Base-by-base conservation (phyloP, 331 rosid species). In the Arachis monticola region DNA sequence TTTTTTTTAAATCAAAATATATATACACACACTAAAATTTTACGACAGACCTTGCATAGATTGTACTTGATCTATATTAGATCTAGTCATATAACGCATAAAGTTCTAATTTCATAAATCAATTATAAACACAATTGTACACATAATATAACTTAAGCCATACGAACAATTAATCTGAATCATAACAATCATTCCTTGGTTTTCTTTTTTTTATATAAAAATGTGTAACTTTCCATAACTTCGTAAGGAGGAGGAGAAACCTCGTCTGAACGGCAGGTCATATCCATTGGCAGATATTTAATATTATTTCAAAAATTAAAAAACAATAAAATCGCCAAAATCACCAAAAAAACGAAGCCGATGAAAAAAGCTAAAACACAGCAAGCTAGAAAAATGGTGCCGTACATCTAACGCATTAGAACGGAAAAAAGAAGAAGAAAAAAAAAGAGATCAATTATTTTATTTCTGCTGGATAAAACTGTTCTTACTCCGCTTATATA, bases 251-350 rank as follows among this genome's bases (percentile, higher is more conserved):
- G 67, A 68, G 45, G 27, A 10, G 10, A 60, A 27, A n/a, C n/a
- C n/a, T n/a, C n/a, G 51, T 74, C 35, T 38, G 44, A 64, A 66
- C n/a, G 48, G 38, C 3, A 74, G 17, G 38, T 9, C 69, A 73
- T 42, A 70, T 69, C 82, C 83, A 75, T 46, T 72, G 79, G 66
- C 22, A 58, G 35, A n/a, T 50, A 75, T 64, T 70, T 35, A 57
- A 50, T 61, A 61, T n/a, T n/a, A 35, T 35, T 35, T n/a, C n/a
- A n/a, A 35, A 35, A 35, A 35, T 35, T 4, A 35, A 35, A 35
- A 35, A 53, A 53, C n/a, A 53, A 27, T 5, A 8, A 47, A 47
- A 47, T 1, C 1, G 41, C n/a, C n/a, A n/a, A n/a, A n/a, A n/a
- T n/a, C n/a, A n/a, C n/a, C n/a, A n/a, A n/a, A n/a, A 7, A 9